Conservation (phyloP, 176 grass and related monocot species). For the Bolboschoenus planiculmis region DNA sequence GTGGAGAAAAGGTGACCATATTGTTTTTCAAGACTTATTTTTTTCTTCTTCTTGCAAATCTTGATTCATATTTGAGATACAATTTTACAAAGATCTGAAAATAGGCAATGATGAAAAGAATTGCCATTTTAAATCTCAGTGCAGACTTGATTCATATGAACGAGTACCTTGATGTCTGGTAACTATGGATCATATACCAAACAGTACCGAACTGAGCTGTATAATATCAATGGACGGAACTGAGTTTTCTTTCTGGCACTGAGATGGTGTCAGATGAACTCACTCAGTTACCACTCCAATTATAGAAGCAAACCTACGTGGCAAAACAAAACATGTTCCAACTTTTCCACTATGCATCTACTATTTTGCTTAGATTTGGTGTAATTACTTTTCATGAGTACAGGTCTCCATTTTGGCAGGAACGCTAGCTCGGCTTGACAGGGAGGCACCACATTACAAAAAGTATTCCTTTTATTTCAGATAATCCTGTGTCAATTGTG, state of each 20-base stretch:
- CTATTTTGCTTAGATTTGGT: neutral
- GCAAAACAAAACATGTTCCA: neutral
- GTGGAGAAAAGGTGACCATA: slow-evolving; percentile 78
- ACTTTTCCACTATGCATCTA: neutral
- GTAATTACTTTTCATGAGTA: slow-evolving; percentile 2
- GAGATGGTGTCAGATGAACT: neutral
- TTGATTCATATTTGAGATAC: neutral
- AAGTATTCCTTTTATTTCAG: slow-evolving; percentile 50
- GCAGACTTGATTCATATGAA: neutral
- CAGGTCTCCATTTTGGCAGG: slow-evolving; percentile 99
- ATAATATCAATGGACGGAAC: neutral
- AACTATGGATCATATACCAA: neutral
- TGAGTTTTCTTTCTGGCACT: neutral
- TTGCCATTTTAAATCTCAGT: neutral
- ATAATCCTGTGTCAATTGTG: slow-evolving; percentile 9
- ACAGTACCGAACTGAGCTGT: neutral
- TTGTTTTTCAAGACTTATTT: neutral
- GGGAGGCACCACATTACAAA: slow-evolving; percentile 98
- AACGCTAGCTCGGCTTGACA: slow-evolving; percentile 97
- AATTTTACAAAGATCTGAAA: neutral
- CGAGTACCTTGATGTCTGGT: neutral
- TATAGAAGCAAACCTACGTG: neutral
- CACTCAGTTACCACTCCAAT: neutral
- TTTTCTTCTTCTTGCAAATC: neutral
- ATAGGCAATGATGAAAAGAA: neutral